Percentiles rank a stretch among this genome's conserved stretches.
Evolutionary conservation across 2,329 filamentous ascomycete genomes (phyloP).

Genomic region (Mycosphaerella arachidis): DNA sequence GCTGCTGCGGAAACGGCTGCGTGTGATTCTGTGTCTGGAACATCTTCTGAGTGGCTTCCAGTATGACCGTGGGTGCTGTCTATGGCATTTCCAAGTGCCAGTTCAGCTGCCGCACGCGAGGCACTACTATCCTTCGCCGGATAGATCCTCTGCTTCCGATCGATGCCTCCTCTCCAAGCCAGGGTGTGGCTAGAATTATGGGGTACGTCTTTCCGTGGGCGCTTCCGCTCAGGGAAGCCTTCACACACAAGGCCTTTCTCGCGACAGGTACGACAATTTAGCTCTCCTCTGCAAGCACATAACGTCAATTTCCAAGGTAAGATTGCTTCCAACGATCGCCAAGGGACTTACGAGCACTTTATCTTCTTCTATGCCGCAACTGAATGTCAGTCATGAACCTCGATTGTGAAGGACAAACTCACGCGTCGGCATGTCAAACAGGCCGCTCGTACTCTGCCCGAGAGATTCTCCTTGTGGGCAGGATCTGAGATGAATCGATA

Average conservation of each 20-base stretch:
- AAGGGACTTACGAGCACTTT: conserved; percentile 13
- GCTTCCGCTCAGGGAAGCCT: conserved; percentile 22
- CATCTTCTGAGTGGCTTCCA: background rate
- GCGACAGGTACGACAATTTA: conserved; percentile 22
- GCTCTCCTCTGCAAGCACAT: conserved; percentile 14
- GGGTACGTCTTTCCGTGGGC: conserved; percentile 12
- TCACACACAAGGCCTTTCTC: conserved; percentile 26
- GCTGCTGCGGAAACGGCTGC: background rate
- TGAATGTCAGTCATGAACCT: background rate
- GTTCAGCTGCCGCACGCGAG: background rate
- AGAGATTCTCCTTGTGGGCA: conserved; percentile 27
- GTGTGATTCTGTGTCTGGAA: background rate
- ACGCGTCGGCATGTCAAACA: conserved; percentile 24
- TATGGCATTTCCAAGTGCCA: background rate
- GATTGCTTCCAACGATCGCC: background rate
- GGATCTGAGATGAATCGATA: conserved; percentile 27
- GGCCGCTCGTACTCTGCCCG: conserved; percentile 25
- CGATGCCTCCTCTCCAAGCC: conserved; percentile 4
- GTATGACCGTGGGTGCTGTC: background rate
- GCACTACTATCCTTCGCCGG: background rate
- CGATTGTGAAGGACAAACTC: background rate
- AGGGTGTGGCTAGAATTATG: background rate
- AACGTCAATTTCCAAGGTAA: background rate
- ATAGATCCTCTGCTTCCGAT: conserved; percentile 5
- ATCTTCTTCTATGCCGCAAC: conserved; percentile 20